phyloP scores from a whole-genome alignment of 2,329 filamentous ascomycete genomes.

The Trichothecium roseum region DNA sequence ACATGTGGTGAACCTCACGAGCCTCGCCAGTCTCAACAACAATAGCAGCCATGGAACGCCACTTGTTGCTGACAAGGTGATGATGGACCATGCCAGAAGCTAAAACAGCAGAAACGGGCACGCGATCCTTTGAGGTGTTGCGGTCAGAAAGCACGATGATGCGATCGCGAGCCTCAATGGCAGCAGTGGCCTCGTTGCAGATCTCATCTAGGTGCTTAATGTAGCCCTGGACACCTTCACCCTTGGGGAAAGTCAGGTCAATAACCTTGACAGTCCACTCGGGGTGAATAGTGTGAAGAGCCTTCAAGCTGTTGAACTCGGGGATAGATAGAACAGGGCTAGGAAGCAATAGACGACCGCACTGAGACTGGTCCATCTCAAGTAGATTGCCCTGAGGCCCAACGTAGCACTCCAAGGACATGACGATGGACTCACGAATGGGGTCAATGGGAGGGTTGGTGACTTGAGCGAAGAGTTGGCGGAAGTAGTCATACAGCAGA shows the following conservation, averaged over 20 bases:
- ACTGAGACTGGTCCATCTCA: constrained; percentile 87
- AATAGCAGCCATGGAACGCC: constrained; percentile 79
- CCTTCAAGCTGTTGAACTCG: constrained; percentile 80
- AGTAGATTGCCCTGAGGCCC: constrained; percentile 91
- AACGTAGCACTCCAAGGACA: constrained; percentile 95
- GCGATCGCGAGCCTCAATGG: constrained; percentile 73
- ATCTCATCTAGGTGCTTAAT: constrained; percentile 80
- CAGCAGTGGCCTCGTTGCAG: constrained; percentile 73
- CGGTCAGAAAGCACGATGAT: constrained; percentile 86
- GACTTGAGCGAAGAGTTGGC: constrained; percentile 93
- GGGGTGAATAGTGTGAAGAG: constrained; percentile 60
- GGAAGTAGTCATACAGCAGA: constrained; percentile 91
- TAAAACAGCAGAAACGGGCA: constrained; percentile 76
- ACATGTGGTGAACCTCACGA: constrained; percentile 97
- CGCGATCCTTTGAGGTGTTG: constrained; percentile 69
- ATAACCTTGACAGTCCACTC: constrained; percentile 85
- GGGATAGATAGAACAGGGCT: constrained; percentile 83
- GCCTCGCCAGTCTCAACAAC: constrained; percentile 90
- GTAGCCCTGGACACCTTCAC: constrained; percentile 73
- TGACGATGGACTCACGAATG: constrained; percentile 93
- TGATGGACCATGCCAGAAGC: constrained; percentile 93
- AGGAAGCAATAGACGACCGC: constrained; percentile 72
- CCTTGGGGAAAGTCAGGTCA: constrained; percentile 88
- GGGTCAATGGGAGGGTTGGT: constrained; percentile 97
- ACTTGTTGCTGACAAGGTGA: constrained; percentile 90